phyloP scores from a whole-genome alignment of 352 stramenopile genomes.

The Lagenidium giganteum region DNA sequence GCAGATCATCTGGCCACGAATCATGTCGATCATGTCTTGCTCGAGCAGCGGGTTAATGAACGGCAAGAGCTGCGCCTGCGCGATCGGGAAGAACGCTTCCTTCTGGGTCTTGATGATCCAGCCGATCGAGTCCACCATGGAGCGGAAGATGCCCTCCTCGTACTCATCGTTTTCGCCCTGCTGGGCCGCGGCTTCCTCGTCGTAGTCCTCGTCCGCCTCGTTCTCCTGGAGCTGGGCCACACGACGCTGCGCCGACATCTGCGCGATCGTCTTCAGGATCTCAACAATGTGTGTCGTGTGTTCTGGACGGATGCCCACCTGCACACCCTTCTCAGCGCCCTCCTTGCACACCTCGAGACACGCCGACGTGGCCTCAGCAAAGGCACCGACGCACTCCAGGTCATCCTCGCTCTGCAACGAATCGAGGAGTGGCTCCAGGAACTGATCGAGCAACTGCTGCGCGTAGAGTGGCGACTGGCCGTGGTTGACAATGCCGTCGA shows the following conservation, averaged over 20 bases:
- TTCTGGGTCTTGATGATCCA: conserved; percentile 84
- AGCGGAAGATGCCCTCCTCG: conserved; percentile 73
- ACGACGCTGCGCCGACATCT: conserved; percentile 56
- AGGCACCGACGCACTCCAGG: conserved; percentile 67
- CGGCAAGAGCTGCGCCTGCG: conserved; percentile 57
- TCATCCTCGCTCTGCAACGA: conserved; percentile 73
- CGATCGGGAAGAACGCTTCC: conserved; percentile 70
- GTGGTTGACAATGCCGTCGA: conserved; percentile 68
- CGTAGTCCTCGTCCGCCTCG: conserved; percentile 76
- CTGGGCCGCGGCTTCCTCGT: conserved; percentile 66
- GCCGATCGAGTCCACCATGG: conserved; percentile 80
- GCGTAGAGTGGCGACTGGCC: conserved; percentile 64
- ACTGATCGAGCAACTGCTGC: conserved; percentile 78
- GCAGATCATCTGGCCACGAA: conserved; percentile 81
- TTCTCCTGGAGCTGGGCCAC: conserved; percentile 56
- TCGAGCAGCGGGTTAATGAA: conserved; percentile 72
- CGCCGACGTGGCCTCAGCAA: conserved; percentile 71
- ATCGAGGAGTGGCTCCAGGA: conserved; percentile 70
- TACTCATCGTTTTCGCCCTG: conserved; percentile 68
- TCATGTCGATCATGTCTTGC: conserved; percentile 40
- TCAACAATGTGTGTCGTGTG: conserved; percentile 68
- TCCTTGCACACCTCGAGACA: conserved; percentile 81
- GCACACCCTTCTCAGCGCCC: conserved; percentile 63
- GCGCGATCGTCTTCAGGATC: conserved; percentile 62
- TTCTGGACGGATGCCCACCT: conserved; percentile 59